Evolutionary conservation across 78 protist genomes (phyloP), one percentile per base, ranked within the genome.

Genomic region (Speleostelium caveatum): DNA sequence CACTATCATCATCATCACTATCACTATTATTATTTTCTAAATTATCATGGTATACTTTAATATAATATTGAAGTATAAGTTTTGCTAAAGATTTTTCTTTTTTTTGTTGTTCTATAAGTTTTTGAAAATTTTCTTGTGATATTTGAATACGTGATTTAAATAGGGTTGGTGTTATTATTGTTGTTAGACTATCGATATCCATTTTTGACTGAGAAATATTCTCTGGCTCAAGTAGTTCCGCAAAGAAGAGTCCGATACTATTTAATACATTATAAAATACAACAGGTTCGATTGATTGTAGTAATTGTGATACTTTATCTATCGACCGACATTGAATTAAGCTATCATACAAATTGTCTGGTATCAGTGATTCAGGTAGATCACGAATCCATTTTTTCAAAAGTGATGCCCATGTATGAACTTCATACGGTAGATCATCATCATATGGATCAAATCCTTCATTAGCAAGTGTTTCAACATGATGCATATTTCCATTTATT

Each of bases 381-480:
- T 83, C 91, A 17, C 91, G 32, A 8, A 83, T 83, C 91, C 91
- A 83, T 63, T 83, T 83, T 32, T 83, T 83, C 28, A 83, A 42
- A 17, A 83, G 35, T 19, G 91, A 83, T 71, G 91, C 77, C 91
- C 91, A 83, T 24, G 79, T 69, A 58, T 69, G 67, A 3, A 69
- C 91, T 6, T 36, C 53, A 28, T 67, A 68, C 35, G 30, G 30
- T 1, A 36, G n/a, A 33, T 69, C 73, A 5, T 65, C 69, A 56
- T 38, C 75, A 7, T 68, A 59, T 59, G 91, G 91, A 45, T 83
- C 79, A 30, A 83, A 83, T 67, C 91, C 91, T 5, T 83, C 79
- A 1, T 36, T 69, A 5, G 91, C 91, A 26, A 83, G 36, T 30
- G 39, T 16, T 8, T 83, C 91, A 6, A 83, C 91, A 4, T 41